Evolutionary conservation across 257 asterid genomes (phyloP), one percentile per base, ranked within the genome.

Genomic region (Cordia subcordata): DNA sequence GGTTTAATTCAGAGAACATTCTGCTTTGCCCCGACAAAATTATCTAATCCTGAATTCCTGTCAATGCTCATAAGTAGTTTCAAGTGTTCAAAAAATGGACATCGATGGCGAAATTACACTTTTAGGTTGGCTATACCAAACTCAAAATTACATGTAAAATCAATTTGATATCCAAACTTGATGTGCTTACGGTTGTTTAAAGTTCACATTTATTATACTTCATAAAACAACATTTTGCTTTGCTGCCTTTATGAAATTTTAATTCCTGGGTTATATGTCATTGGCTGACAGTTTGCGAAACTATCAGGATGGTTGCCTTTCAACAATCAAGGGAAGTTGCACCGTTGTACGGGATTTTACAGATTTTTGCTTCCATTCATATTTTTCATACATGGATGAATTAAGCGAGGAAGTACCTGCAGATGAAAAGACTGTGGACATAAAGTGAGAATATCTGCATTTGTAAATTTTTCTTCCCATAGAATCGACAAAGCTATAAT

Each of bases 301-400:
- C 67, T 72, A 44, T 59, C 81, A 87, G 96, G 96, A 91, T 66
- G 98, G 98, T 44, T 81, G 81, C 65, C 20, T 56, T 58, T 72
- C 96, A 32, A 85, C 95, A 45, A 64, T 85, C 38, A 77, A 75
- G 69, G 71, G 86, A 70, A 78, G 95, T 74, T 80, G 87, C 64
- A 91, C 88, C 0, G 86, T 73, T 17, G 96, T 87, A 11, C 72
- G 82, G 21, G 95, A 91, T 68, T 85, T 90, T 14, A 85, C 86
- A 0, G 98, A 90, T 77, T 83, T 91, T 68, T 91, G 98, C 79
- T 91, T 85, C 79, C 95, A 91, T 57, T 87, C 96, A 10, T 91
- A 91, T 72, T 85, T 87, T 80, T 85, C 96, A 69, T 91, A 65
- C 77, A 91, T 91, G 96, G 92, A 91, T 65, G 96, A 87, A 66